Conservation (phyloP, 169 alveolate species). For the Cystoisospora suis region DNA sequence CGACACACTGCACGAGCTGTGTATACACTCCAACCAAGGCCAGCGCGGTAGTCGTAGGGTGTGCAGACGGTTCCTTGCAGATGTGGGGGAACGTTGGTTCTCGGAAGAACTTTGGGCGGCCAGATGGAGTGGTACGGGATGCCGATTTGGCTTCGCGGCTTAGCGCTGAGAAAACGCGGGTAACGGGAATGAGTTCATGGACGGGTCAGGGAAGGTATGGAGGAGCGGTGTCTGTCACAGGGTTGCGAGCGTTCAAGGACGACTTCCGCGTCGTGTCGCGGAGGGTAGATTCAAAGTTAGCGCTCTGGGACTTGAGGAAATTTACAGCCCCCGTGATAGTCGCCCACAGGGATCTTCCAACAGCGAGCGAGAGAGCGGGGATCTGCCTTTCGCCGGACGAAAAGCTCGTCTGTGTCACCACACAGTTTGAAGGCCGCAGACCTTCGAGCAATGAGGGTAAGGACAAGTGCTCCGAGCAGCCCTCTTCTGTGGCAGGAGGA, state of each 20-base stretch:
- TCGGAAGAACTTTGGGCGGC: slow-evolving; percentile 1
- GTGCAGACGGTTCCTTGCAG: slow-evolving; percentile 67
- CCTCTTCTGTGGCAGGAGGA: not conserved
- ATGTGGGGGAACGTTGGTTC: slow-evolving; percentile 39
- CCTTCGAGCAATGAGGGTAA: not conserved
- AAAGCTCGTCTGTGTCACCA: slow-evolving; percentile 14
- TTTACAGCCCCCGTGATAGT: slow-evolving; percentile 19
- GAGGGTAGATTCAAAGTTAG: not conserved
- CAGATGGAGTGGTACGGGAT: slow-evolving; percentile 43
- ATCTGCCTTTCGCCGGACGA: slow-evolving; percentile 61
- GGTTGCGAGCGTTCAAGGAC: slow-evolving; percentile 10
- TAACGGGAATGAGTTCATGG: not conserved
- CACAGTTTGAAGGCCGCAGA: not conserved
- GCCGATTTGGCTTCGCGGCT: slow-evolving; percentile 10
- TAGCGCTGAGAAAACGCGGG: not conserved
- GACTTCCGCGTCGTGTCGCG: slow-evolving; percentile 50
- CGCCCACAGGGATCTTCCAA: slow-evolving; percentile 8
- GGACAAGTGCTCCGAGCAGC: not conserved
- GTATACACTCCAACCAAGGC: slow-evolving; percentile 51
- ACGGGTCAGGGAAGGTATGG: not conserved
- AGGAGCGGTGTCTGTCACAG: not conserved
- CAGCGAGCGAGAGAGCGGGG: not conserved
- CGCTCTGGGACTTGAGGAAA: slow-evolving; percentile 61
- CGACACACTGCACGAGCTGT: slow-evolving; percentile 45
- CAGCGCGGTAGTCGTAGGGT: slow-evolving; percentile 53